Conservation (phyloP, 257 asterid genomes). For the Salvia hispanica region DNA sequence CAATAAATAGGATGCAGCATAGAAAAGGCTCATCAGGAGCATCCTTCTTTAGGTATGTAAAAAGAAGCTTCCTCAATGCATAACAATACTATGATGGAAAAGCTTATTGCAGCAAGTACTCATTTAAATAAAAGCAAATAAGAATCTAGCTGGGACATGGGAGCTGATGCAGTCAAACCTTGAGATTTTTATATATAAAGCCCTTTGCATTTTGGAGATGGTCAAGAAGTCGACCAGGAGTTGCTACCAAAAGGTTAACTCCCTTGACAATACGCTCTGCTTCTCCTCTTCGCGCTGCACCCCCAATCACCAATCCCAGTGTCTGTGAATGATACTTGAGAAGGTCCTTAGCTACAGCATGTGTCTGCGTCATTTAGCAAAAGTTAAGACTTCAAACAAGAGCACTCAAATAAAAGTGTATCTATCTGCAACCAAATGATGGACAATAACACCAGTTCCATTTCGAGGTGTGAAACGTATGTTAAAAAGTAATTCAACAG, state of each 20-base stretch:
- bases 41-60: conserved; percentile 10
- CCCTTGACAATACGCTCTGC: conserved; percentile 85
- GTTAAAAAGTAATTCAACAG: conserved; percentile 72
- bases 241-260: conserved; percentile 73
- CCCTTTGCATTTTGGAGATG: conserved; percentile 92
- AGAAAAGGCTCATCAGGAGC: neutral
- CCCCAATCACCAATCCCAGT: conserved; percentile 79
- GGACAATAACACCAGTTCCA: conserved; percentile 84
- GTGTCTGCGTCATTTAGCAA: conserved; percentile 57
- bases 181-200: conserved; percentile 74
- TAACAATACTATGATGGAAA: neutral
- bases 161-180: conserved; percentile 43
- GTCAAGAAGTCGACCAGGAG: conserved; percentile 98
- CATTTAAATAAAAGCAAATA: neutral
- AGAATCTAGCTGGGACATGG: neutral
- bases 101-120: conserved; percentile 2
- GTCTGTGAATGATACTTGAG: conserved; percentile 91
- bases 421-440: conserved; percentile 7
- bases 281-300: conserved; percentile 74
- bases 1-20: neutral
- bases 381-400: conserved; percentile 13
- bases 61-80: neutral
- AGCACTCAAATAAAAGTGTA: conserved; percentile 9
- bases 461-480: conserved; percentile 64
- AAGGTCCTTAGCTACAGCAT: conserved; percentile 87